Evolutionary conservation across 2,329 filamentous ascomycete genomes (phyloP).

Genomic region (Aspergillus amoenus): DNA sequence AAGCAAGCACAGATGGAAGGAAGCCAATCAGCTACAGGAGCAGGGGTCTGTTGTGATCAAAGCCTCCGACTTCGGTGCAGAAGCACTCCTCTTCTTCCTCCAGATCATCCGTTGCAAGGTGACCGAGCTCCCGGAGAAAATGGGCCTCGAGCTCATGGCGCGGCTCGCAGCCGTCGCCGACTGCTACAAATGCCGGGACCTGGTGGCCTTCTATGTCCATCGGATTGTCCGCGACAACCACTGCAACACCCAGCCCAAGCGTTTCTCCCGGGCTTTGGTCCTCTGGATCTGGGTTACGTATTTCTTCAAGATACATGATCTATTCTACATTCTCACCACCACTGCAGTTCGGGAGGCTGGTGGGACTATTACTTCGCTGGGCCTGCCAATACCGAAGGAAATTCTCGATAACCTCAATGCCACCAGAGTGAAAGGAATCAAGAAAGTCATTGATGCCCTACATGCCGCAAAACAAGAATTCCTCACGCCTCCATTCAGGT

Average conservation of each 20-base stretch:
- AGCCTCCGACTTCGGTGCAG: slow-evolving; percentile 9
- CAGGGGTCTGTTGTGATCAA: slow-evolving; percentile 11
- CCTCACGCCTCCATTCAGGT: too few species aligned
- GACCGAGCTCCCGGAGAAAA: slow-evolving; percentile 1
- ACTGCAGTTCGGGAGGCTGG: background rate
- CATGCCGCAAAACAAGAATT: background rate
- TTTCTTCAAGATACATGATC: background rate
- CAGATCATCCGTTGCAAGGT: slow-evolving; percentile 12
- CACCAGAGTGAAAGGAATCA: background rate
- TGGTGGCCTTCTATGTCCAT: background rate
- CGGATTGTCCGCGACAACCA: background rate
- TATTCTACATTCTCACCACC: background rate
- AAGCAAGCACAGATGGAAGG: slow-evolving; percentile 12
- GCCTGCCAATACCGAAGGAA: background rate
- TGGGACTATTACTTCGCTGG: background rate
- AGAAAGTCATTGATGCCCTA: background rate
- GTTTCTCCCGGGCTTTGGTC: too few species aligned
- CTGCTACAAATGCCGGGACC: slow-evolving; percentile 1
- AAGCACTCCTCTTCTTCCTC: slow-evolving; percentile 14
- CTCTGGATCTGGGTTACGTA: background rate
- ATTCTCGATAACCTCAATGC: background rate
- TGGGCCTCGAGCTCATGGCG: slow-evolving; percentile 9
- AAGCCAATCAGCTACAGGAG: background rate
- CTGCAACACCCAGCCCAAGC: background rate
- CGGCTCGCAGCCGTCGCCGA: slow-evolving; percentile 6